These are phyloP conservation scores for Fusarium proliferatum DNA, from an alignment of 2,329 filamentous ascomycete genomes.

Conservation along the genomic window DNA sequence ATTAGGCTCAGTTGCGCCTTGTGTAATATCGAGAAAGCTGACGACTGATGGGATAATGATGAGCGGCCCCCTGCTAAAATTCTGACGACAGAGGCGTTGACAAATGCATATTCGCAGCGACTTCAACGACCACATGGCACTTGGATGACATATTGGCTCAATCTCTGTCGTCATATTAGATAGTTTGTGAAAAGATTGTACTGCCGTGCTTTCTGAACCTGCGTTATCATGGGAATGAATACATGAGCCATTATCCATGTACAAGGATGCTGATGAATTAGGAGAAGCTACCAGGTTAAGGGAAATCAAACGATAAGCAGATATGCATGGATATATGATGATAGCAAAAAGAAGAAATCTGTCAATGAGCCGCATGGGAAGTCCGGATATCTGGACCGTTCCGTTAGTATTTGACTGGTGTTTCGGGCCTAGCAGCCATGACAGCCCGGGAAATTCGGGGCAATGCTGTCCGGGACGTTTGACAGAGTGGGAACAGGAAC, in stretches of 20 bases:
- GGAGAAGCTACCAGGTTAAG: neutral
- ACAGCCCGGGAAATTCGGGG: slow-evolving; percentile 28
- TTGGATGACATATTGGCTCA: neutral
- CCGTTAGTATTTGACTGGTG: slow-evolving; percentile 14
- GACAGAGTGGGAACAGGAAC: slow-evolving; percentile 22
- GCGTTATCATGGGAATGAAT: neutral
- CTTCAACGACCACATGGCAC: neutral
- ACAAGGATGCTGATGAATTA: neutral
- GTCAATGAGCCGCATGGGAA: neutral
- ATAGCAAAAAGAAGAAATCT: neutral
- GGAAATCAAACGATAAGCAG: neutral
- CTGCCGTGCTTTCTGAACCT: neutral
- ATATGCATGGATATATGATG: neutral
- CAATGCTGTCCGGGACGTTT: slow-evolving; percentile 23
- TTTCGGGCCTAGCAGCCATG: slow-evolving; percentile 40
- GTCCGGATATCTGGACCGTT: slow-evolving; percentile 3
- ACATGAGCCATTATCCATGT: neutral
- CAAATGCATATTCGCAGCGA: slow-evolving; percentile 1
- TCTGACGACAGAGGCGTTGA: neutral
- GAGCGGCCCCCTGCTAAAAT: slow-evolving; percentile 5
- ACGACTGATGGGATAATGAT: slow-evolving; percentile 19
- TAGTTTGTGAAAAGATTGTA: slow-evolving; percentile 15
- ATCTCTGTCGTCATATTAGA: slow-evolving; percentile 1
- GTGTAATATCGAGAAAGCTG: slow-evolving; percentile 11
- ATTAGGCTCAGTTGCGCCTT: neutral